Evolutionary conservation across 2,329 filamentous ascomycete species (phyloP), one percentile per base, ranked within the genome.

Genomic region (Verticillium albo-atrum): DNA sequence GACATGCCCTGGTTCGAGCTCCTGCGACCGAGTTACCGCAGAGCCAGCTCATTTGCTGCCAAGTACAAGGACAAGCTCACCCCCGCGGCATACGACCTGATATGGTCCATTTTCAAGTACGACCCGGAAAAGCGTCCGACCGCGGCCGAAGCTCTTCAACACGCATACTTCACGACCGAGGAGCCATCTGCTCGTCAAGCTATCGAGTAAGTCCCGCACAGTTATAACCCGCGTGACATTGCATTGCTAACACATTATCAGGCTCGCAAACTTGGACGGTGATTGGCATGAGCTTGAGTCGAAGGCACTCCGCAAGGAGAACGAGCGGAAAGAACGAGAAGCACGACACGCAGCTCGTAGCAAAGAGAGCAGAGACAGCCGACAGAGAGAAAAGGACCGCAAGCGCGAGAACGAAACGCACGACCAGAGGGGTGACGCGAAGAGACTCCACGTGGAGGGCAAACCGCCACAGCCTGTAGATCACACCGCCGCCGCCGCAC

Each of bases 231-330:
- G 17, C 51, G 5, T 23, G 10, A 2, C 4, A 17, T 14, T 25
- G 12, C 51, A 28, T 53, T 20, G 2, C 51, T 30, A 28, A 53
- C 25, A 15, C 5, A 53, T 7, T 28, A 7, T 3, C 14, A 42
- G 25, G 54, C 30, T 32, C 62, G 51, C 72, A 78, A 68, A 79
- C 70, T 65, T 99, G 30, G 86, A 95, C 67, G 95, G 95, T 25
- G 95, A 99, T 68, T 99, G 95, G 95, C 95, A 99, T 71, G 95
- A 99, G 72, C 97, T 98, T 68, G 95, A 99, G 77, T 96, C 92
- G 59, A 99, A 99, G 77, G 93, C 92, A 17, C 81, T 97, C 27
- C 84, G 95, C 32, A 95, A 95, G 66, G 93, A 97, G 73, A 94
- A 92, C 67, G 91, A 95, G 72, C 85, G 85, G 58, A 81, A 79